Base-by-base conservation (phyloP, 176 grass and related monocot genomes). In the Juncus effusus region DNA sequence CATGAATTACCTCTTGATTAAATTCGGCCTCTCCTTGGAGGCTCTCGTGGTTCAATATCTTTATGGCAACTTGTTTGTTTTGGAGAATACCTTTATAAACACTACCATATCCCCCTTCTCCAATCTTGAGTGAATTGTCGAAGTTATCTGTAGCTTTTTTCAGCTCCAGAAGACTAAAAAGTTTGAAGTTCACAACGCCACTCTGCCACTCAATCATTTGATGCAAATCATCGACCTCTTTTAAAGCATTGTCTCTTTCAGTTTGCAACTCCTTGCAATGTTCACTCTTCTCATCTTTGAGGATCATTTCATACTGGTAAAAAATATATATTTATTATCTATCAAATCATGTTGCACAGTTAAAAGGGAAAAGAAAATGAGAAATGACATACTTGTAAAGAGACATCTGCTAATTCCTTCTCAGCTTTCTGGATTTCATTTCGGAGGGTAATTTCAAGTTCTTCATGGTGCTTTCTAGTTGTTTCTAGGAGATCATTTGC, bases 51-150 rank as follows among this genome's bases (percentile, higher is more conserved):
- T 79, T 76, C 45, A 90, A 67, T 62, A 86, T 82, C 71, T 95
- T 90, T 74, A 90, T 84, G 40, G 90, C 90, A 10, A 90, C 86
- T 10, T n/a, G 74, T 3, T 77, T 87, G 59, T 95, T 77, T 11
- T 75, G 71, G 40, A 95, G 86, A 69, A 90, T 79, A 49, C 80
- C 90, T 41, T 76, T 84, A 64, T 95, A 90, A 6, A 95, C 90
- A 14, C 56, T 72, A 74, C 75, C 90, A 68, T 78, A 87, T 70
- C 86, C 86, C 51, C 90, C 83, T 12, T 86, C 65, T 38, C 90
- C 90, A 51, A 95, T 95, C 70, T 66, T 78, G 54, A 40, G 51
- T 15, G 50, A 87, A 0, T 40, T 61, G 59, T 87, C 62, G 13
- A 95, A 95, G 64, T 90, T 45, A 4, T 77, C 38, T 12, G 86